phyloP scores from a whole-genome alignment of 495 filamentous ascomycete genomes.

The Penicillium cataractarum region DNA sequence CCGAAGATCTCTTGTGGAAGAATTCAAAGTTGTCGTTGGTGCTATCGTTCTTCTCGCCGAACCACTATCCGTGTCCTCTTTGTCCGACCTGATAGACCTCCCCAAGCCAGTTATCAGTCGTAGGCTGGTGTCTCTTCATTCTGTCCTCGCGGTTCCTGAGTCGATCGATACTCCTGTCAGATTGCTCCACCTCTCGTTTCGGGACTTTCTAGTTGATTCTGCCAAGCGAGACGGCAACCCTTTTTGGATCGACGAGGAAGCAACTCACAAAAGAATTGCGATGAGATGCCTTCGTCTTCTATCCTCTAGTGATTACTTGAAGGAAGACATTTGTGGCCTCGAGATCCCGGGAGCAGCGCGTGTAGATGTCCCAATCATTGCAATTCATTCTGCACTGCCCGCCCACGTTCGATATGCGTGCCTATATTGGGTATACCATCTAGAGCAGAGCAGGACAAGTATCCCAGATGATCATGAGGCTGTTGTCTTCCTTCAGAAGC shows the following conservation, averaged over 20 bases:
- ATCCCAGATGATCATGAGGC: slow-evolving; percentile 14
- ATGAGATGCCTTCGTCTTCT: slow-evolving; percentile 28
- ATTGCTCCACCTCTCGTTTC: slow-evolving; percentile 16
- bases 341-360: background rate
- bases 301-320: background rate
- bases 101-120: background rate
- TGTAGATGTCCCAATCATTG: background rate
- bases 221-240: slow-evolving; percentile 14
- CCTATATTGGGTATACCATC: slow-evolving; percentile 7
- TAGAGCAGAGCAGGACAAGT: background rate
- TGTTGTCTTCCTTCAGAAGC: slow-evolving; percentile 24
- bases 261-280: slow-evolving; percentile 10
- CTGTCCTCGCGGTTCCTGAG: slow-evolving; percentile 33
- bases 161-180: slow-evolving; percentile 19
- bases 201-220: slow-evolving; percentile 15
- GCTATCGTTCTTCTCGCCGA: slow-evolving; percentile 30
- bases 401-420: slow-evolving; percentile 1
- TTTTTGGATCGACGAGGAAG: slow-evolving; percentile 15
- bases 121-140: slow-evolving; percentile 25
- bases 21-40: slow-evolving; percentile 32
- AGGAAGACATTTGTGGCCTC: background rate
- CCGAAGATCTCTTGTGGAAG: slow-evolving; percentile 10
- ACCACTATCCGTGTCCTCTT: slow-evolving; percentile 26
- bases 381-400: background rate
- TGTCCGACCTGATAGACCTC: slow-evolving; percentile 18